These are phyloP conservation scores for Albophoma yamanashiensis DNA, from an alignment of 2,329 filamentous ascomycete species.

Conservation along the genomic window DNA sequence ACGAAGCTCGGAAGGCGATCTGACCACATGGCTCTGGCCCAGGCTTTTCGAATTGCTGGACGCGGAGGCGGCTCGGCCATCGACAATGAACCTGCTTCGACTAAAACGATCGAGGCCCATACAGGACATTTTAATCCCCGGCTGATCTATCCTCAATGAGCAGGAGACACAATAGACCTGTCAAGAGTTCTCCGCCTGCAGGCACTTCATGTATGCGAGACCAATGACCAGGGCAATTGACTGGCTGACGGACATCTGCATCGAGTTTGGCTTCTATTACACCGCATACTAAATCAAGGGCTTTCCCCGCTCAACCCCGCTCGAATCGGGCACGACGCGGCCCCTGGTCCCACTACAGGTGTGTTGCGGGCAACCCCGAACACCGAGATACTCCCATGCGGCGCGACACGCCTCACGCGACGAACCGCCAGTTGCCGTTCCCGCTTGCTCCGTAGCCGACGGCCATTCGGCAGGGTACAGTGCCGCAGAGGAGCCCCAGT, in stretches of 20 bases:
- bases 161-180: not conserved
- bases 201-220: not conserved
- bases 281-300: not conserved
- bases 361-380: constrained; percentile 6
- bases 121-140: not conserved
- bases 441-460: not conserved
- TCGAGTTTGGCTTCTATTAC: not conserved
- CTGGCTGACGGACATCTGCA: not conserved
- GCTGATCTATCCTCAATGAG: too few relatives aligned
- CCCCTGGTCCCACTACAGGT: not conserved
- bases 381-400: constrained; percentile 7
- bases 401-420: not conserved
- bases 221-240: not conserved
- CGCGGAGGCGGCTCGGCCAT: not conserved
- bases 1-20: not conserved
- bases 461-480: not conserved
- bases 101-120: not conserved
- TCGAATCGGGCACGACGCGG: not conserved
- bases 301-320: not conserved
- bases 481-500: not conserved
- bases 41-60: not conserved
- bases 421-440: not conserved
- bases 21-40: not conserved
- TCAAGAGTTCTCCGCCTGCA: not conserved
- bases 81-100: not conserved